A percentile compares a stretch with the other conserved stretches of the same genome.
Evolutionary conservation across 2,329 filamentous ascomycete species (phyloP).

Genomic region (Colletotrichum limetticola): DNA sequence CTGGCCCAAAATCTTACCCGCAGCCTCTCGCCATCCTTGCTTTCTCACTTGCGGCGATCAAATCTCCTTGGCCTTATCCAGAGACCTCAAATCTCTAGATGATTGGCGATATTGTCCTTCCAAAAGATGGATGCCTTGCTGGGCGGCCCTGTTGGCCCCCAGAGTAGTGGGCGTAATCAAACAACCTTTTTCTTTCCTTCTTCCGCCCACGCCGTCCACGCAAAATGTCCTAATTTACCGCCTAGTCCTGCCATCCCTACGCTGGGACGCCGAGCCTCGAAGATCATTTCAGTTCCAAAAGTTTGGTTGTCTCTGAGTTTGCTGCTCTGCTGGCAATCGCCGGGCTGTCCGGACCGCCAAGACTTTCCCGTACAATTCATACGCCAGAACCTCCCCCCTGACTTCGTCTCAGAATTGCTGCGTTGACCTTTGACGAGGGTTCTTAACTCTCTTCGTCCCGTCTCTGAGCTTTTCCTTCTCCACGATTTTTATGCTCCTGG

Average conservation of each 20-base stretch:
- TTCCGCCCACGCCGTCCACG: background rate
- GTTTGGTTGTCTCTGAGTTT: background rate
- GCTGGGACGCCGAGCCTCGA: background rate
- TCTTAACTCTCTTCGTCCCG: slow-evolving; percentile 3
- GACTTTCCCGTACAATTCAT: background rate
- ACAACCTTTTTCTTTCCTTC: background rate
- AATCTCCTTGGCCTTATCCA: background rate
- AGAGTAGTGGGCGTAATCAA: background rate
- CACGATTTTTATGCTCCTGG: background rate
- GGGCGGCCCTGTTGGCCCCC: background rate
- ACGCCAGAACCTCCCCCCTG: slow-evolving; percentile 1
- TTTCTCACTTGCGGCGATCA: background rate
- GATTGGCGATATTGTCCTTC: no score
- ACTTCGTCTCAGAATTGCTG: slow-evolving; percentile 12
- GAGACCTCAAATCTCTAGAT: background rate
- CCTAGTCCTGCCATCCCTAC: slow-evolving; percentile 3
- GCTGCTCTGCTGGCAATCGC: background rate
- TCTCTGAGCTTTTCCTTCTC: background rate
- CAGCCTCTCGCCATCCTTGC: background rate
- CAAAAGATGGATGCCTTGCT: background rate
- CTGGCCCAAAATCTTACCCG: background rate
- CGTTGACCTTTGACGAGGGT: background rate
- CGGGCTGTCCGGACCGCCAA: slow-evolving; percentile 9
- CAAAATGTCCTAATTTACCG: background rate
- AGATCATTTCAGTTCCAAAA: background rate